Evolutionary conservation across 2,329 filamentous ascomycete genomes (phyloP).

Genomic region (Alternaria arbusti): DNA sequence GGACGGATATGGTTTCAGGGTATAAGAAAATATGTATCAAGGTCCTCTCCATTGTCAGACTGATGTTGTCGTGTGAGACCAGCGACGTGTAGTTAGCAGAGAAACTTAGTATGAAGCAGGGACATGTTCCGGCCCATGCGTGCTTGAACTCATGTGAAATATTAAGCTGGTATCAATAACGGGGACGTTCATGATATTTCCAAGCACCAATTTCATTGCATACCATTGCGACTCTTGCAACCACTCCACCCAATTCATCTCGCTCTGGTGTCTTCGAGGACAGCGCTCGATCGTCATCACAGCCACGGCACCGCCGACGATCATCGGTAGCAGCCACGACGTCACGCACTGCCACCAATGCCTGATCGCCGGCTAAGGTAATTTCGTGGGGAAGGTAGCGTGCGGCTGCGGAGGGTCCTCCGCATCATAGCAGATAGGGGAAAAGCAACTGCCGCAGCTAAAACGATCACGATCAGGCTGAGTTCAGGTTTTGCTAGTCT

Average conservation of each 20-base stretch:
- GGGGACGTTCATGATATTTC: background rate
- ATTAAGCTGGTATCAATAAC: background rate
- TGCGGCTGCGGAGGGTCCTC: background rate
- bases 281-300: background rate
- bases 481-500: background rate
- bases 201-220: background rate
- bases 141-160: background rate
- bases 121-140: background rate
- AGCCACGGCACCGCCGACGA: background rate
- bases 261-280: background rate
- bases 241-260: background rate
- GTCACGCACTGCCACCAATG: background rate
- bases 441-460: background rate
- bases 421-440: background rate
- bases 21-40: background rate
- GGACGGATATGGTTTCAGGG: background rate
- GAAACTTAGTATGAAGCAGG: background rate
- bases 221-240: background rate
- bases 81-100: background rate
- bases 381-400: background rate
- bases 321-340: background rate
- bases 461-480: background rate
- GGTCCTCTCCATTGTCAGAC: too few relatives aligned
- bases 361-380: background rate
- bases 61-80: background rate